Evolutionary conservation across 495 filamentous ascomycete species (phyloP).

Genomic region (Bacidia rubella): DNA sequence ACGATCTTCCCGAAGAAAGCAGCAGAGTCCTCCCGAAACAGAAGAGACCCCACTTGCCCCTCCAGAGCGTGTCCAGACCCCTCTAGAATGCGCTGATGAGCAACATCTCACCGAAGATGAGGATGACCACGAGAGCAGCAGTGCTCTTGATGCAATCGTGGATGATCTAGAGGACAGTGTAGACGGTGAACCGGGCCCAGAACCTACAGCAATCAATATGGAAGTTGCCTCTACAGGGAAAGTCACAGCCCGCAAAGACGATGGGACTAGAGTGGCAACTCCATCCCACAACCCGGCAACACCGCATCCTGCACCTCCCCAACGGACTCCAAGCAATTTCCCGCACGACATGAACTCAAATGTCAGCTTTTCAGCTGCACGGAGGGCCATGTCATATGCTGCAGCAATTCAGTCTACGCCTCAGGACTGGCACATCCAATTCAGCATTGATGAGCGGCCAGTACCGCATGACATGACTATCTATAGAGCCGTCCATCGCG

Average conservation of each 20-base stretch:
- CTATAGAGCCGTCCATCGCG: conserved; percentile 83
- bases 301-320: conserved; percentile 21
- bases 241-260: conserved; percentile 92
- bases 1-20: conserved; percentile 42
- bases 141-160: conserved; percentile 70
- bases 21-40: conserved; percentile 24
- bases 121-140: conserved; percentile 53
- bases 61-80: conserved; percentile 28
- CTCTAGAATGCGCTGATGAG: conserved; percentile 91
- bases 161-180: conserved; percentile 85
- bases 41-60: conserved; percentile 36
- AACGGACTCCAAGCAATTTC: conserved; percentile 20
- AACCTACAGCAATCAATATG: conserved; percentile 82
- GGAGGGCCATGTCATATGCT: conserved; percentile 57
- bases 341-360: conserved; percentile 36
- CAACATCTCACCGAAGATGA: conserved; percentile 67
- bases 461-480: conserved; percentile 89
- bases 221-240: conserved; percentile 84
- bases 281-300: conserved; percentile 52
- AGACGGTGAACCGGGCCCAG: conserved; percentile 55
- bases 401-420: conserved; percentile 64
- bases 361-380: conserved; percentile 26
- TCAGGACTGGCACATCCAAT: conserved; percentile 98
- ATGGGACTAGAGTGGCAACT: conserved; percentile 80
- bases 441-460: conserved; percentile 71